Conservation (phyloP, 78 protist species). For the Mantamonas sphyraenae region DNA sequence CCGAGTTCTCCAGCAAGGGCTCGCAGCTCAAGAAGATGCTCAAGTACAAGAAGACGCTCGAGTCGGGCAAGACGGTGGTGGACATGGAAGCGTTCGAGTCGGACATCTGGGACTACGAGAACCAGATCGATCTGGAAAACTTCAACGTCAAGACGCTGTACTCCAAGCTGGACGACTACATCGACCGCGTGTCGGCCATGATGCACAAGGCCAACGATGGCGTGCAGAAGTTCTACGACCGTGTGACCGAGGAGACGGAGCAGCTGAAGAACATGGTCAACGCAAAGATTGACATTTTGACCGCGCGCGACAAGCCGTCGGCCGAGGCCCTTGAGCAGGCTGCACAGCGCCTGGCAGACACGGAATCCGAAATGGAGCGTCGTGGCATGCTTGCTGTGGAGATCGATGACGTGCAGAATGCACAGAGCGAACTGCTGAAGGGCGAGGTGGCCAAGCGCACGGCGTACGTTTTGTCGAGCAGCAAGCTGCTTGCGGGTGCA, state of each 20-base stretch:
- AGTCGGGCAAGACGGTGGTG: not conserved
- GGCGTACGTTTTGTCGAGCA: too few species aligned
- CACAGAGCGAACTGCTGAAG: too few species aligned
- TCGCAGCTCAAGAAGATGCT: not conserved
- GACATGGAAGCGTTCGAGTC: too few species aligned
- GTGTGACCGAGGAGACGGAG: conserved; percentile 25
- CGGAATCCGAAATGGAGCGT: not conserved
- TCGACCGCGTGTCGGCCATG: conserved; percentile 6
- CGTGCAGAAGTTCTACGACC: conserved; percentile 20
- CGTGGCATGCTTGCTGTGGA: not conserved
- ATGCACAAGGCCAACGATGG: conserved; percentile 13
- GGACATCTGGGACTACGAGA: conserved; percentile 40
- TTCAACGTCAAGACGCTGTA: conserved; percentile 33
- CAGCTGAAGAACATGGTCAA: conserved; percentile 12
- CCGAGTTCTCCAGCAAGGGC: not conserved
- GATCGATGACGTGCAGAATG: not conserved
- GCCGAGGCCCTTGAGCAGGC: not conserved
- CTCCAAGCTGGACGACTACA: conserved; percentile 43
- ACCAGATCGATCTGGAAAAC: conserved; percentile 30
- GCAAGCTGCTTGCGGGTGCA: too few species aligned
- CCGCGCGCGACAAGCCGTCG: not conserved
- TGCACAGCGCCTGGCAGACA: not conserved
- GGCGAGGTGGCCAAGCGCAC: too few species aligned
- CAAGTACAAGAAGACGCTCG: not conserved
- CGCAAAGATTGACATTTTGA: not conserved